Evolutionary conservation across 495 filamentous ascomycete species (phyloP).

Genomic region (Penicillium arizonense): DNA sequence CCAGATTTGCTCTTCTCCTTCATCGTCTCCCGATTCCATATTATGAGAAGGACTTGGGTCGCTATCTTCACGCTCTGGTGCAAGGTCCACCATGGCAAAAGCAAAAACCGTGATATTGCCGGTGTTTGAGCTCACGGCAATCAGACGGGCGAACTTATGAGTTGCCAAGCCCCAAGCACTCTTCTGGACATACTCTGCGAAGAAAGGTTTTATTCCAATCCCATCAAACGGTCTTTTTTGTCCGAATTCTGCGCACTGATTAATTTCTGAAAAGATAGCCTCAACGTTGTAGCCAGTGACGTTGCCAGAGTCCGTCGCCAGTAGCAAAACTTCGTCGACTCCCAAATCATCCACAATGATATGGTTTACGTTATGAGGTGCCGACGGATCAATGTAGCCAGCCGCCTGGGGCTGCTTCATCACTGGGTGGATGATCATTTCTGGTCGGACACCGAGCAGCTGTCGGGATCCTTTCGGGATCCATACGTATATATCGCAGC

Average conservation of each 20-base stretch:
- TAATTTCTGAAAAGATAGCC: conserved; percentile 48
- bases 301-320: conserved; percentile 86
- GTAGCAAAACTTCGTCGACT: conserved; percentile 71
- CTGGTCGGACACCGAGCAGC: conserved; percentile 55
- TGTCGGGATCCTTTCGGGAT: conserved; percentile 67
- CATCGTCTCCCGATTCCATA: conserved; percentile 21
- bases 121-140: conserved; percentile 80
- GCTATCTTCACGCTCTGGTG: conserved; percentile 17
- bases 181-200: conserved; percentile 67
- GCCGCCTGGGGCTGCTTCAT: conserved; percentile 41
- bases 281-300: conserved; percentile 75
- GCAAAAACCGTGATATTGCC: conserved; percentile 67
- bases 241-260: conserved; percentile 23
- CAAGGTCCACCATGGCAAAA: conserved; percentile 57
- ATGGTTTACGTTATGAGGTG: conserved; percentile 75
- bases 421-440: conserved; percentile 64
- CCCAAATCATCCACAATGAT: conserved; percentile 79
- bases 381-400: conserved; percentile 55
- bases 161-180: conserved; percentile 92
- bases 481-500: conserved; percentile 70
- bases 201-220: conserved; percentile 53
- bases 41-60: conserved; percentile 5
- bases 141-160: conserved; percentile 71
- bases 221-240: conserved; percentile 27
- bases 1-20: conserved; percentile 37